These are phyloP conservation scores for Cutaneotrichosporon curvatum DNA, from an alignment of 1,284 basidiomycete genomes.

Conservation along the genomic window DNA sequence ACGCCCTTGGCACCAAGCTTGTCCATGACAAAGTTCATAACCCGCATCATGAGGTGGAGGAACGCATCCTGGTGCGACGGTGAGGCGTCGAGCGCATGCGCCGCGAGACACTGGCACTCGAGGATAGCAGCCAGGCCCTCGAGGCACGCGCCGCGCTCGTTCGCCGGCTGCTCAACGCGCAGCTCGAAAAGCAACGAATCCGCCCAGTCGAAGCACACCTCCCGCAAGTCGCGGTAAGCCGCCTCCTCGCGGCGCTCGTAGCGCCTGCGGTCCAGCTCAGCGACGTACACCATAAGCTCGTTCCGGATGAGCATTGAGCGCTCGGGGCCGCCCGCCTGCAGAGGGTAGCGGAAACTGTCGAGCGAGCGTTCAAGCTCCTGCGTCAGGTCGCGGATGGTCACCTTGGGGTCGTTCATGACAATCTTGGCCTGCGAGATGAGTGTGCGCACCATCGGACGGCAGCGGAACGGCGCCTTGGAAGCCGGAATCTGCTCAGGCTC, in stretches of 20 bases:
- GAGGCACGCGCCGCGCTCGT: conserved; percentile 49
- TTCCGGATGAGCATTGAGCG: conserved; percentile 39
- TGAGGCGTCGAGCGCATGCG: conserved; percentile 36
- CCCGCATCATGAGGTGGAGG: conserved; percentile 43
- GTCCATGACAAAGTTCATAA: conserved; percentile 49
- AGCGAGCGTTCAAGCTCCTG: conserved; percentile 28
- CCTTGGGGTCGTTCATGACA: conserved; percentile 22
- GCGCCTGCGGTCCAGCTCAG: conserved; percentile 40
- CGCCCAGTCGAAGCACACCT: conserved; percentile 42
- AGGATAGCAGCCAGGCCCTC: conserved; percentile 48
- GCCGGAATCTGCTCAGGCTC: conserved; percentile 11
- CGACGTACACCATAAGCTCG: conserved; percentile 36
- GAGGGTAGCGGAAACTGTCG: conserved; percentile 29
- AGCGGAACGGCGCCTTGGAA: conserved; percentile 14
- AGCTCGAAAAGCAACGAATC: conserved; percentile 42
- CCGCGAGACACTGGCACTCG: conserved; percentile 46
- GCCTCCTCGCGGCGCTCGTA: conserved; percentile 25
- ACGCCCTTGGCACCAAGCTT: conserved; percentile 52
- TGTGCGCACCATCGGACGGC: conserved; percentile 3
- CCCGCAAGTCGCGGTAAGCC: conserved; percentile 30
- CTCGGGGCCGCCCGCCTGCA: conserved; percentile 25
- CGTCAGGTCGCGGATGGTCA: conserved; percentile 19
- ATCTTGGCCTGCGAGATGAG: conserved; percentile 10
- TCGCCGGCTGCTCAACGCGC: conserved; percentile 44
- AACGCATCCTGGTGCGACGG: conserved; percentile 37